These are phyloP conservation scores for Clavariopsis aquatica DNA, from an alignment of 495 filamentous ascomycete species.

Conservation along the genomic window DNA sequence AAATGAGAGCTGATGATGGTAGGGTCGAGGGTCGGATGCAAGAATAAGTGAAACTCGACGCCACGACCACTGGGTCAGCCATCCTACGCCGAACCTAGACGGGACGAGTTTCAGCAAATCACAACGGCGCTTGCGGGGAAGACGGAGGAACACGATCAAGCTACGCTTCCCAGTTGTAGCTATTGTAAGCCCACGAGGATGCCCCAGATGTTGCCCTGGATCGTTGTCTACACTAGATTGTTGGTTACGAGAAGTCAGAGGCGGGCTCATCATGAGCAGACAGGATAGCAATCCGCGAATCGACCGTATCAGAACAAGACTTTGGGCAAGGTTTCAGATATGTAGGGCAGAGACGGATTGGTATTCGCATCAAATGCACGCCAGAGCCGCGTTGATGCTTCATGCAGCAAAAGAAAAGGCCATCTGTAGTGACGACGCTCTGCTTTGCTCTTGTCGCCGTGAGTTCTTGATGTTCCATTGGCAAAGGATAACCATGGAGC, in stretches of 20 bases:
- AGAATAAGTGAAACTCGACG: neutral
- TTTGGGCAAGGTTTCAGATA: constrained; percentile 21
- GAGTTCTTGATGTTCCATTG: neutral
- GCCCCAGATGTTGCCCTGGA: neutral
- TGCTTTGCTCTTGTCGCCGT: neutral
- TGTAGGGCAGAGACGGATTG: constrained; percentile 4
- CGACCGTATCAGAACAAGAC: neutral
- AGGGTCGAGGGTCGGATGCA: neutral
- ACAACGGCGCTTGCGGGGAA: neutral
- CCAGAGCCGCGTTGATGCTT: constrained; percentile 21
- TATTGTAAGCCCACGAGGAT: neutral
- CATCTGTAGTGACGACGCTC: neutral
- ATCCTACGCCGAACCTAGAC: neutral
- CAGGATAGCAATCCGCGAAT: neutral
- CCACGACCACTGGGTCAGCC: neutral
- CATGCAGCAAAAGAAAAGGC: constrained; percentile 6
- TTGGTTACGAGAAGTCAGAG: neutral
- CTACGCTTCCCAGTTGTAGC: neutral
- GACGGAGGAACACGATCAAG: neutral
- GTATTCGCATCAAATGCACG: constrained; percentile 1
- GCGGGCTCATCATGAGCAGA: neutral
- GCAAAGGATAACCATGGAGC: neutral
- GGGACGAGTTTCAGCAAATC: neutral
- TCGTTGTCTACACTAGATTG: neutral
- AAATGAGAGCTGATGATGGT: neutral